phyloP scores from a whole-genome alignment of 306 rosid genomes.

The Castanospermum australe region DNA sequence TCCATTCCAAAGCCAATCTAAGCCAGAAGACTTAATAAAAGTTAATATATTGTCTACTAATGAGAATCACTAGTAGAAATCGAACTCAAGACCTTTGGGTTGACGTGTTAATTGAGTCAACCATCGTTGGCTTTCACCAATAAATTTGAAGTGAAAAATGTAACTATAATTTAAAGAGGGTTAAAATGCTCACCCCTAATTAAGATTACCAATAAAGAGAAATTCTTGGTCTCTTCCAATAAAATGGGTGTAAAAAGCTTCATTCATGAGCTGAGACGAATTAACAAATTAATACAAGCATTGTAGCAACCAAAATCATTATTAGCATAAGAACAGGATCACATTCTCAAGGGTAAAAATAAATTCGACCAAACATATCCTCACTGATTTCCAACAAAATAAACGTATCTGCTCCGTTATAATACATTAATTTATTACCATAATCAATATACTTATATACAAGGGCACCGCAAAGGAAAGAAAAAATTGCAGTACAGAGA shows the following conservation, averaged over 20 bases:
- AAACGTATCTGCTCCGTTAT: not conserved
- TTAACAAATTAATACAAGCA: not conserved
- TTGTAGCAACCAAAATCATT: not conserved
- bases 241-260: not conserved
- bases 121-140: too few species aligned
- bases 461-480: not conserved
- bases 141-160: not conserved
- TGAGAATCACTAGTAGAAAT: too few species aligned
- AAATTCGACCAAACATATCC: slow-evolving; percentile 1
- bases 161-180: not conserved
- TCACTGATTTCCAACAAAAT: not conserved
- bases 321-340: not conserved
- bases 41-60: too few species aligned
- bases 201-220: too few species aligned
- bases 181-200: not conserved
- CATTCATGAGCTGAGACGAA: not conserved
- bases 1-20: too few species aligned
- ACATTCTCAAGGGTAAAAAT: not conserved
- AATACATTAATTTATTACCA: slow-evolving; percentile 6
- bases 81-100: too few species aligned
- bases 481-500: slow-evolving; percentile 5
- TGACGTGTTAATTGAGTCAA: too few species aligned
- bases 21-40: too few species aligned
- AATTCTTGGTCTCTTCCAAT: too few species aligned
- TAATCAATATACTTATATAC: slow-evolving; percentile 21